Conservation (phyloP, 2,329 filamentous ascomycete species). For the Teratosphaeriaceae sp. region DNA sequence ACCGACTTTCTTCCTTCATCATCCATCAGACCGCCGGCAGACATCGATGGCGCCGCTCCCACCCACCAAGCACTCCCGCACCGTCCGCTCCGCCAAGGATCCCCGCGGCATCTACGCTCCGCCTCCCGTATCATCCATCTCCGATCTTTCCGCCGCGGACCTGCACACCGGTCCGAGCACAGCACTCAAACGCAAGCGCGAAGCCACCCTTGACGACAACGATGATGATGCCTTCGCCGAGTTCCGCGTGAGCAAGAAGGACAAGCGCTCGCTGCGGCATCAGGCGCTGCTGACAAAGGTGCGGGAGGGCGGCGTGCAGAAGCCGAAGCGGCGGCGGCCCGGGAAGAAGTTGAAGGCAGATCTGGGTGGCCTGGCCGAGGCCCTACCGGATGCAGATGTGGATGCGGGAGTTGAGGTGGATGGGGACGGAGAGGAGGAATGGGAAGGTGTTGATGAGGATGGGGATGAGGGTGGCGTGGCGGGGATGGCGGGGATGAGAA, state of each 20-base stretch:
- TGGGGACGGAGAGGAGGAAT: constrained; percentile 32
- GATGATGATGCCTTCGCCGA: constrained; percentile 26
- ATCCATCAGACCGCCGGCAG: no score
- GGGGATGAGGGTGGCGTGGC: constrained; percentile 18
- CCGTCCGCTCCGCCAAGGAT: constrained; percentile 10
- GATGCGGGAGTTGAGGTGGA: constrained; percentile 39
- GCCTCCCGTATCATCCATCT: no score
- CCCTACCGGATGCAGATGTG: constrained; percentile 54
- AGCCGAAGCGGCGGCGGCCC: constrained; percentile 60
- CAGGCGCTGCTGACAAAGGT: constrained; percentile 57
- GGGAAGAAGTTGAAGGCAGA: constrained; percentile 72
- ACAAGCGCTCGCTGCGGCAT: constrained; percentile 78
- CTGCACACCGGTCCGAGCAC: constrained; percentile 2
- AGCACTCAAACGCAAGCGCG: no score
- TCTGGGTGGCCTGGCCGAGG: constrained; percentile 70
- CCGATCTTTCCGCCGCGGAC: neutral
- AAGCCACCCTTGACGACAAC: no score
- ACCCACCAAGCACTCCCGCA: constrained; percentile 7
- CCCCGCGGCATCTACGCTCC: constrained; percentile 20
- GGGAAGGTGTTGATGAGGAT: constrained; percentile 26
- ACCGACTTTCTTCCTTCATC: no score
- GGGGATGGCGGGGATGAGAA: constrained; percentile 14
- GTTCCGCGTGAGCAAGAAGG: constrained; percentile 58
- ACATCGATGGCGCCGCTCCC: constrained; percentile 3
- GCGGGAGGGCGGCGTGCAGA: constrained; percentile 18